These are phyloP conservation scores for Suhomyces bokatorum DNA, from an alignment of 1,139 yeast species.

Conservation along the genomic window DNA sequence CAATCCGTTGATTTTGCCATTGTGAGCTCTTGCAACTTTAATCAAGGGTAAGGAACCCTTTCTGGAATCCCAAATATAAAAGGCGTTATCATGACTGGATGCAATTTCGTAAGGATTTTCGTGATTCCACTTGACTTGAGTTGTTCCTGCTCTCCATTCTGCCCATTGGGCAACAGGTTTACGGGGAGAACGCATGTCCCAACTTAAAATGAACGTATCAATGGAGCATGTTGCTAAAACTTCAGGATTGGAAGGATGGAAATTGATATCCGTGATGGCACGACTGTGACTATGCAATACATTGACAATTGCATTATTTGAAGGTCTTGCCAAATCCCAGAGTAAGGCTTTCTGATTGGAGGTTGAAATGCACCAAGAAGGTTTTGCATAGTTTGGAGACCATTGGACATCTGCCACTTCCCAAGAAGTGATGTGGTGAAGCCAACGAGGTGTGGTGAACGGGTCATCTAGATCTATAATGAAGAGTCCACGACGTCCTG, in stretches of 20 bases:
- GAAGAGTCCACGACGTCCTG: constrained; percentile 84
- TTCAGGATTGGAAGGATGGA: constrained; percentile 86
- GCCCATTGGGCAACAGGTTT: constrained; percentile 77
- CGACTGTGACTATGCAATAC: constrained; percentile 87
- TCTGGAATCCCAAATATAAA: constrained; percentile 85
- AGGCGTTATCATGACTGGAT: constrained; percentile 77
- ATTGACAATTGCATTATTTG: constrained; percentile 77
- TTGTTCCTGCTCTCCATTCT: constrained; percentile 93
- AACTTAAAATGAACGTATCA: constrained; percentile 80
- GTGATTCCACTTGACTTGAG: constrained; percentile 93
- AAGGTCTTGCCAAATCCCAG: constrained; percentile 84
- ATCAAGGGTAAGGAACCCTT: constrained; percentile 76
- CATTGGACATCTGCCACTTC: constrained; percentile 99
- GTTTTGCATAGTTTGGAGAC: constrained; percentile 86
- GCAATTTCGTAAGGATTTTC: constrained; percentile 76
- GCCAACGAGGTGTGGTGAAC: constrained; percentile 90
- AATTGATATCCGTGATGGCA: constrained; percentile 94
- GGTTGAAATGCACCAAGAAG: constrained; percentile 90
- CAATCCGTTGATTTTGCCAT: constrained; percentile 82
- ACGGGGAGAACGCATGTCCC: constrained; percentile 86
- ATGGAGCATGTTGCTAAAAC: constrained; percentile 91
- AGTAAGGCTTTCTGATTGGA: constrained; percentile 92
- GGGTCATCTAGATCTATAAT: constrained; percentile 95
- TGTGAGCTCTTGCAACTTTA: constrained; percentile 66
- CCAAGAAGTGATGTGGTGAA: constrained; percentile 92